Base-by-base conservation (phyloP, 2,329 filamentous ascomycete species). In the Metarhizium humberi region DNA sequence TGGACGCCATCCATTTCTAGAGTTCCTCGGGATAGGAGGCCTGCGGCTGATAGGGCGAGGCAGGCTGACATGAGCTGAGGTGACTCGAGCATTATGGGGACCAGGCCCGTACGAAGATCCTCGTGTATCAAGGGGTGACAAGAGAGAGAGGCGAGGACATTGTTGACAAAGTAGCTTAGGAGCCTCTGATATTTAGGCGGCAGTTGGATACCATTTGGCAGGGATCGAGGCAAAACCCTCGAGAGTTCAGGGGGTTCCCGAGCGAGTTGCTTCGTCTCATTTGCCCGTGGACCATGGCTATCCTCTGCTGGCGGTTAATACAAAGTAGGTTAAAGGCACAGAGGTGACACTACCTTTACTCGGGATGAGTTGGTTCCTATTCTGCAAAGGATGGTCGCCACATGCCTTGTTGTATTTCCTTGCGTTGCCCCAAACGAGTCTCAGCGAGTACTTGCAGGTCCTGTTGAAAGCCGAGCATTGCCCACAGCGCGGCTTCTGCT, bases 11-110 rank as follows among this genome's bases (percentile, higher is more conserved):
- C 65, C 1, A 67, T 53, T 1, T 62, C 59, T 3, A 43, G 40
- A 2, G 63, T 18, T 0, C 64, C 64, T 6, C 64, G 59, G 2
- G 65, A 67, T n/a, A 58, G 32, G 13, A 64, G 57, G 0, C 65
- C 64, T 1, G 64, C 61, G 2, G 65, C 62, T 10, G 64, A 64
- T 1, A 67, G 29, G 0, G 65, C 61, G 2, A 67, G 61, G 16
- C 64, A 60, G 0, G 64, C 65, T 0, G 65, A 66, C 2, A 67
- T 57, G 0, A 67, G 58, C 36, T 64, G 64, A 1, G 65, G 65
- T 0, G 64, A 67, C 2, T 64, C 43, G 0, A 67, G 50, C 59
- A 63, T 62, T 0, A 57, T 58, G 2, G 64, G 65, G 25, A 67
- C 59, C 1, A 67, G 50, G 0, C 63, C 65, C 11, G 51, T 53